A percentile compares a stretch with the other conserved stretches of the same genome.
Conservation (phyloP, 495 filamentous ascomycete species). For the Penicillium manginii region DNA sequence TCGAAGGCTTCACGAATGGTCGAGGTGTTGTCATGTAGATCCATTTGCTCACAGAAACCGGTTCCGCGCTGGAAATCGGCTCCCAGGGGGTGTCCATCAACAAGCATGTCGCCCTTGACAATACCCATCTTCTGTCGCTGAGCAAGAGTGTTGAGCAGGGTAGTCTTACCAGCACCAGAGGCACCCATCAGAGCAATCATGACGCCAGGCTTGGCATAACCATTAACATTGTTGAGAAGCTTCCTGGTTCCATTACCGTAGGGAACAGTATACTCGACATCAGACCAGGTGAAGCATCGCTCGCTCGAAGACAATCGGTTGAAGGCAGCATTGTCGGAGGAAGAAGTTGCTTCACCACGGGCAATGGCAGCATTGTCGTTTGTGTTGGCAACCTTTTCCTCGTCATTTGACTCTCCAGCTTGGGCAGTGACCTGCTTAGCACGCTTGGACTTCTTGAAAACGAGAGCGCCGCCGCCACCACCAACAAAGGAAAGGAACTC, state of each 20-base stretch:
- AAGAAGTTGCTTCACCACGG: constrained; percentile 47
- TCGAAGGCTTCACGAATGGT: constrained; percentile 70
- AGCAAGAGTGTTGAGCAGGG: constrained; percentile 72
- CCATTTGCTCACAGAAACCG: constrained; percentile 87
- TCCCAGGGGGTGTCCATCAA: constrained; percentile 72
- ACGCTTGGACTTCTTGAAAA: constrained; percentile 70
- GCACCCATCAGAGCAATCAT: constrained; percentile 85
- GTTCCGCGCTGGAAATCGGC: constrained; percentile 78
- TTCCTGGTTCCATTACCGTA: constrained; percentile 71
- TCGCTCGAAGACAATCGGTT: constrained; percentile 62
- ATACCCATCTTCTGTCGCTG: constrained; percentile 77
- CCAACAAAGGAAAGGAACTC: constrained; percentile 57
- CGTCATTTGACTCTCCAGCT: constrained; percentile 43
- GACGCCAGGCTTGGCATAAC: constrained; percentile 79
- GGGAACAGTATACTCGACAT: constrained; percentile 74
- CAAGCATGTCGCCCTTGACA: constrained; percentile 72
- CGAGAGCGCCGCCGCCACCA: constrained; percentile 60
- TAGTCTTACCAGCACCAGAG: constrained; percentile 83
- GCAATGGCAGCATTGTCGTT: constrained; percentile 45
- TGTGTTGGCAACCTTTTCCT: constrained; percentile 45
- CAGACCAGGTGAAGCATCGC: constrained; percentile 74
- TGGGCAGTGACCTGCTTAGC: constrained; percentile 56
- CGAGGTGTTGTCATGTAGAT: constrained; percentile 72
- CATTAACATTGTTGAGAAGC: constrained; percentile 71
- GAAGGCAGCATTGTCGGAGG: constrained; percentile 47